Base-by-base conservation (phyloP, 176 grass and related monocot genomes). In the Avena eriantha region DNA sequence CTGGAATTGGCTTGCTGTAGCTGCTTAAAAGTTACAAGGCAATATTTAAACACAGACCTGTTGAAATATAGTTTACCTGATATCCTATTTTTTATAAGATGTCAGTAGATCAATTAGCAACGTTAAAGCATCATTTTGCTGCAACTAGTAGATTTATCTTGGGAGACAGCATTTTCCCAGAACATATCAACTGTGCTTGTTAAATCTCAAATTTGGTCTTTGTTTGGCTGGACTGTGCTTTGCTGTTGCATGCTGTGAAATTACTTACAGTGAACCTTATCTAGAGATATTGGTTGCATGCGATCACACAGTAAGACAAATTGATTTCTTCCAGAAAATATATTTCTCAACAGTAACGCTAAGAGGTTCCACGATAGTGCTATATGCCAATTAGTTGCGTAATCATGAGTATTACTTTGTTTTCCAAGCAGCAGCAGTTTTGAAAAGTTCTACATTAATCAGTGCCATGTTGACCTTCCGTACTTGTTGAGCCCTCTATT, bases 321-420 rank as follows among this genome's bases (percentile, higher is more conserved):
- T 83, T 66, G 21, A 55, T 83, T 71, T 84, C 46, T 66, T 83
- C 73, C 56, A 36, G 19, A 83, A 65, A 23, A 66, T 73, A 67
- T 19, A 41, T 81, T 69, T 84, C 24, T 31, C 16, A 4, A 65
- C 61, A 46, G 21, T 26, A 55, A 66, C 75, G 77, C 17, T 80
- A 47, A 33, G 73, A 54, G 73, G 23, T 76, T 69, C 34, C 57
- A 70, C 49, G 56, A 26, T 73, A 46, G 24, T 60, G 18, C 86
- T n/a, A 51, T 76, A 58, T 41, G 26, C 26, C 60, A 76, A 39
- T 81, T 31, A 51, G 47, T 22, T 26, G 5, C 12, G 53, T 72
- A 48, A 69, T 65, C 74, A 78, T 58, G 55, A 81, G 22, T 77
- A 53, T 29, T 80, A 14, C 64, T 48, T 84, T 80, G 24, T 59